Conservation (phyloP, 805 yeast genomes). For the Starmerella vaccinii region DNA sequence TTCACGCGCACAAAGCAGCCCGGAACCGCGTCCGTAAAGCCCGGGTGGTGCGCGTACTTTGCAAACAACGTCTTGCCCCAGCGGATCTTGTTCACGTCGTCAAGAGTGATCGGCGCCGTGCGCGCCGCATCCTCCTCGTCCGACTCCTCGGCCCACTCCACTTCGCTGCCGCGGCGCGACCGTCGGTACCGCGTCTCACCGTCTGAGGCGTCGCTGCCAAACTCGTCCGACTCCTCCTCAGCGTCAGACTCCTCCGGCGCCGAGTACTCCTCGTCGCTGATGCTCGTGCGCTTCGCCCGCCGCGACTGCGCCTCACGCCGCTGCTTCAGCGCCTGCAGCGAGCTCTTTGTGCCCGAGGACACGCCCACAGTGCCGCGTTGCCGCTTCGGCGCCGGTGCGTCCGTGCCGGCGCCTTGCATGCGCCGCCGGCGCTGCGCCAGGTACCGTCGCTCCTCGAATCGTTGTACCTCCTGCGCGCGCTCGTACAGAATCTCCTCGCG, state of each 20-base stretch:
- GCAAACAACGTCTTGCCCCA: slow-evolving; percentile 70
- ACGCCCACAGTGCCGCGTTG: slow-evolving; percentile 34
- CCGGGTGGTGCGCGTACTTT: slow-evolving; percentile 72
- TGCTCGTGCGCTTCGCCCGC: slow-evolving; percentile 4
- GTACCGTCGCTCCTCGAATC: slow-evolving; percentile 70
- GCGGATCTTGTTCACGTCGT: slow-evolving; percentile 61
- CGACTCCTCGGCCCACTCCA: slow-evolving; percentile 40
- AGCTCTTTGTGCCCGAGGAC: slow-evolving; percentile 38
- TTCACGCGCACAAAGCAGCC: slow-evolving; percentile 78
- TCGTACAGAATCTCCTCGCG: slow-evolving; percentile 87
- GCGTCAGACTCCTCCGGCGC: slow-evolving; percentile 22
- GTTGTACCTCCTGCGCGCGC: slow-evolving; percentile 84
- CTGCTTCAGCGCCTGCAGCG: slow-evolving; percentile 64
- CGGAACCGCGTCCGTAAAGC: slow-evolving; percentile 55
- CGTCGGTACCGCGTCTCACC: slow-evolving; percentile 23
- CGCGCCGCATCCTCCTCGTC: slow-evolving; percentile 25
- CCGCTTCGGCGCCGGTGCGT: slow-evolving; percentile 23
- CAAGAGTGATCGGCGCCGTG: slow-evolving; percentile 40
- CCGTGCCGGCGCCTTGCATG: slow-evolving; percentile 23
- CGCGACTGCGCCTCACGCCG: slow-evolving; percentile 32
- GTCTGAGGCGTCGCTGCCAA: slow-evolving; percentile 31
- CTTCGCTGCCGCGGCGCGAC: slow-evolving; percentile 36
- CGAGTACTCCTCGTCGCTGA: slow-evolving; percentile 36
- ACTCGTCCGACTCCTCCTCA: slow-evolving; percentile 36
- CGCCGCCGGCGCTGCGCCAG: slow-evolving; percentile 58